These are phyloP conservation scores for Podila clonocystis DNA, from an alignment of 192 early-diverging fungal genomes.

Conservation along the genomic window DNA sequence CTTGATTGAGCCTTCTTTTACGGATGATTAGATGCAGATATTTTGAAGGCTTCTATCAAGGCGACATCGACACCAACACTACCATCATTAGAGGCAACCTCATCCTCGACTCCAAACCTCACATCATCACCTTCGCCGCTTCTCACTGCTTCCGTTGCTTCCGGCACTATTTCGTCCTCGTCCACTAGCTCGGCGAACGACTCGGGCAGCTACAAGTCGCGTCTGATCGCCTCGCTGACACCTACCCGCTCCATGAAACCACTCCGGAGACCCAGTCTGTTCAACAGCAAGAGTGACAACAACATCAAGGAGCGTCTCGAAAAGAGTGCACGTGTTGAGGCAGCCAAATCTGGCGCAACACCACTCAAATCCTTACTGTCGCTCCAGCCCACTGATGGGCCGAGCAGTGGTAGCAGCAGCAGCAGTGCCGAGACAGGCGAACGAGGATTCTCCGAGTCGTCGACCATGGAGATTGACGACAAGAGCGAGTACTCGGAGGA, in stretches of 20 bases:
- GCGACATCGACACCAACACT: constrained; percentile 23
- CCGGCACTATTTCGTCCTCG: background rate
- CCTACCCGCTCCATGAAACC: constrained; percentile 32
- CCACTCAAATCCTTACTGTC: background rate
- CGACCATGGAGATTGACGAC: background rate
- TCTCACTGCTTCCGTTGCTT: constrained; percentile 1
- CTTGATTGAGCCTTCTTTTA: background rate
- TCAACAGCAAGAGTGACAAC: constrained; percentile 31
- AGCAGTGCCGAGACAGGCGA: background rate
- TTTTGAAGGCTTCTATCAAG: constrained; percentile 41
- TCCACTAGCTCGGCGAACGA: background rate
- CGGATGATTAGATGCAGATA: constrained; percentile 33
- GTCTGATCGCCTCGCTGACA: constrained; percentile 1
- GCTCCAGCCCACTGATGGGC: background rate
- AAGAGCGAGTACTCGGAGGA: background rate
- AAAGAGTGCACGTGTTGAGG: background rate
- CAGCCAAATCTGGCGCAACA: background rate
- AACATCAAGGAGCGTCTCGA: constrained; percentile 10
- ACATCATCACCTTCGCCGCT: constrained; percentile 9
- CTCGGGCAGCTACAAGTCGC: background rate
- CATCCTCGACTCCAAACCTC: background rate
- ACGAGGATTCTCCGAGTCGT: background rate
- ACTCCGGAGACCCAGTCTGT: constrained; percentile 11
- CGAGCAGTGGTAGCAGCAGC: background rate
- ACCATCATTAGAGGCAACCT: background rate